A percentile compares a stretch with the other conserved stretches of the same genome.
Evolutionary conservation across 2,329 filamentous ascomycete species (phyloP).

Genomic region (Coleophoma crateriformis): DNA sequence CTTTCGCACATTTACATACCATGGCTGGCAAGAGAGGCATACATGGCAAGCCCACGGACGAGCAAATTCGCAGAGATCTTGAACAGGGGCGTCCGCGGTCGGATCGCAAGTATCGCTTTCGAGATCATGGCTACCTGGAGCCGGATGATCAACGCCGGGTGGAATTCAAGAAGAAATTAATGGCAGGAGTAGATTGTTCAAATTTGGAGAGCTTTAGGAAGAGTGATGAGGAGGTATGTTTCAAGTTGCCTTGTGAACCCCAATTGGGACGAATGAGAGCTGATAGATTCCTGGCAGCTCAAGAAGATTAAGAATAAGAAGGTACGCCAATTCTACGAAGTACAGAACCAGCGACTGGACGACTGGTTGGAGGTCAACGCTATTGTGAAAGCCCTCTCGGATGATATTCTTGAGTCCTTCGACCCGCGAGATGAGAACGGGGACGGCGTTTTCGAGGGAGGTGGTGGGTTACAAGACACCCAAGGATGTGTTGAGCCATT

Average conservation of each 20-base stretch:
- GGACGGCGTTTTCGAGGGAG: slow-evolving; percentile 48
- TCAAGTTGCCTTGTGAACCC: not conserved
- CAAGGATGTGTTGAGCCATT: slow-evolving; percentile 47
- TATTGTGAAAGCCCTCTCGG: slow-evolving; percentile 47
- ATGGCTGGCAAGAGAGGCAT: not conserved
- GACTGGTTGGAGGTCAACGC: slow-evolving; percentile 56
- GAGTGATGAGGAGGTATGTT: slow-evolving; percentile 12
- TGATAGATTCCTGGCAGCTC: slow-evolving; percentile 25
- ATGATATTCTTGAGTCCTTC: slow-evolving; percentile 56
- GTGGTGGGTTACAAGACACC: slow-evolving; percentile 41
- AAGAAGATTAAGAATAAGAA: slow-evolving; percentile 47
- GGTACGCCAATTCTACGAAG: slow-evolving; percentile 46
- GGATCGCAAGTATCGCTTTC: slow-evolving; percentile 16
- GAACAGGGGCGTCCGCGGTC: slow-evolving; percentile 5
- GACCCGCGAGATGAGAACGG: slow-evolving; percentile 47
- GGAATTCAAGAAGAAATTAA: slow-evolving; percentile 15
- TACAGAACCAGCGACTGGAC: slow-evolving; percentile 47
- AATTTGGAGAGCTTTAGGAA: slow-evolving; percentile 13
- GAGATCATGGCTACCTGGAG: slow-evolving; percentile 12
- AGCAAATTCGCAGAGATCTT: slow-evolving; percentile 1
- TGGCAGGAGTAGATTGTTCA: slow-evolving; percentile 10
- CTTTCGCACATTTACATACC: too few relatives aligned
- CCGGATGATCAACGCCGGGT: slow-evolving; percentile 16
- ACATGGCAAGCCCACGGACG: not conserved
- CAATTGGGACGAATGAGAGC: too few relatives aligned